These are phyloP conservation scores for Clonostachys rosea DNA, from an alignment of 2,329 filamentous ascomycete species.

Conservation along the genomic window DNA sequence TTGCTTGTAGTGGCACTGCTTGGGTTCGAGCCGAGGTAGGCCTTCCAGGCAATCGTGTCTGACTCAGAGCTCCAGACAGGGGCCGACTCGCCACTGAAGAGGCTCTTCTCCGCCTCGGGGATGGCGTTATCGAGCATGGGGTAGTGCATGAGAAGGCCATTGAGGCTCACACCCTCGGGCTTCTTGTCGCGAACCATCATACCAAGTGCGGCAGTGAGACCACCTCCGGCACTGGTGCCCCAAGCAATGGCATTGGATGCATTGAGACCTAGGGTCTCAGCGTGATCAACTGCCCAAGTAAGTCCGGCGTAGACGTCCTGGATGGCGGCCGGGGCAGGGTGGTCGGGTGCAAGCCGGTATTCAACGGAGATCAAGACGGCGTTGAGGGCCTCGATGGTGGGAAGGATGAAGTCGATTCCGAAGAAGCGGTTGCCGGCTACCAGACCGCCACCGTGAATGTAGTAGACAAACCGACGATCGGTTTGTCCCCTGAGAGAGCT, in stretches of 20 bases:
- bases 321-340: constrained; percentile 9
- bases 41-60: too few species aligned
- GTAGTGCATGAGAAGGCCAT: too few species aligned
- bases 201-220: constrained; percentile 27
- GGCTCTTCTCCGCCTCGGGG: too few species aligned
- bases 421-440: constrained; percentile 12
- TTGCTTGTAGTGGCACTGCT: too few species aligned
- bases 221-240: constrained; percentile 37
- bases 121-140: too few species aligned
- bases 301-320: constrained; percentile 18
- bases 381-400: constrained; percentile 5
- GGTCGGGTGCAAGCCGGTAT: constrained; percentile 15
- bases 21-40: too few species aligned
- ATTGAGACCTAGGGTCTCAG: constrained; percentile 30
- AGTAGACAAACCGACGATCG: constrained; percentile 5
- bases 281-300: constrained; percentile 27
- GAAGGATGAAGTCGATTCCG: constrained; percentile 8
- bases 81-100: too few species aligned
- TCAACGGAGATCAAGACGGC: constrained; percentile 13
- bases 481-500: too few species aligned
- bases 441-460: constrained; percentile 11
- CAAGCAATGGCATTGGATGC: constrained; percentile 27
- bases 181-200: constrained; percentile 25
- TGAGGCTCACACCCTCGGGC: too few species aligned
- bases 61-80: too few species aligned